These are phyloP conservation scores for Monilinia fructicola DNA, from an alignment of 2,329 filamentous ascomycete species.

Conservation along the genomic window DNA sequence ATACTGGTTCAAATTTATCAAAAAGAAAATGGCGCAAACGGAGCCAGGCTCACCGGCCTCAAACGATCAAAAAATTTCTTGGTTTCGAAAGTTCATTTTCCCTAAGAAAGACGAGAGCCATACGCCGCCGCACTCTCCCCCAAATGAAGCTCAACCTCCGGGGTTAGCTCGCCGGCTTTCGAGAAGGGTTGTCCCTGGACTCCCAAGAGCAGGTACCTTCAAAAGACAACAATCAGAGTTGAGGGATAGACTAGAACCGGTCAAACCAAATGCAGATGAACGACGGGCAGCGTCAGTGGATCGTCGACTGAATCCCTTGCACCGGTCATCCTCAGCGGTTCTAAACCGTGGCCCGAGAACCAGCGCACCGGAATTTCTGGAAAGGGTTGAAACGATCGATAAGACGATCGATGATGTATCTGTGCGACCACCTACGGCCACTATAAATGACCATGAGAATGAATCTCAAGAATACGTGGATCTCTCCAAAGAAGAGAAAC, in stretches of 20 bases:
- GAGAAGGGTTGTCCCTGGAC: constrained; percentile 69
- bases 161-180: constrained; percentile 39
- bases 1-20: constrained; percentile 6
- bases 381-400: constrained; percentile 32
- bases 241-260: constrained; percentile 68
- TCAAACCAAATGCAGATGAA: constrained; percentile 62
- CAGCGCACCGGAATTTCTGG: constrained; percentile 39
- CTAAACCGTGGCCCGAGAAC: constrained; percentile 30
- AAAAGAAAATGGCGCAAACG: constrained; percentile 28
- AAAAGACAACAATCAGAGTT: constrained; percentile 80
- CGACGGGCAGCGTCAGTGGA: constrained; percentile 71
- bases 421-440: constrained; percentile 22
- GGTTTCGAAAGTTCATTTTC: constrained; percentile 40
- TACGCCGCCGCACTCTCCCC: constrained; percentile 26
- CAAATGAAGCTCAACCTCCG: constrained; percentile 29
- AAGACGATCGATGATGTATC: constrained; percentile 27
- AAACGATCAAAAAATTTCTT: constrained; percentile 37
- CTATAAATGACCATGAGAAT: constrained; percentile 29
- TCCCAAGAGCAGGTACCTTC: constrained; percentile 77
- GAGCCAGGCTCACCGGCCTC: constrained; percentile 34
- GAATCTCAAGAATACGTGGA: constrained; percentile 36
- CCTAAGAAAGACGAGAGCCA: constrained; percentile 34
- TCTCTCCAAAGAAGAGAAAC: constrained; percentile 35
- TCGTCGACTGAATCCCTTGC: constrained; percentile 41
- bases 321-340: constrained; percentile 33